Evolutionary conservation across 352 stramenopile genomes (phyloP), one percentile per base, ranked within the genome.

Genomic region (Phytopythium boreale): DNA sequence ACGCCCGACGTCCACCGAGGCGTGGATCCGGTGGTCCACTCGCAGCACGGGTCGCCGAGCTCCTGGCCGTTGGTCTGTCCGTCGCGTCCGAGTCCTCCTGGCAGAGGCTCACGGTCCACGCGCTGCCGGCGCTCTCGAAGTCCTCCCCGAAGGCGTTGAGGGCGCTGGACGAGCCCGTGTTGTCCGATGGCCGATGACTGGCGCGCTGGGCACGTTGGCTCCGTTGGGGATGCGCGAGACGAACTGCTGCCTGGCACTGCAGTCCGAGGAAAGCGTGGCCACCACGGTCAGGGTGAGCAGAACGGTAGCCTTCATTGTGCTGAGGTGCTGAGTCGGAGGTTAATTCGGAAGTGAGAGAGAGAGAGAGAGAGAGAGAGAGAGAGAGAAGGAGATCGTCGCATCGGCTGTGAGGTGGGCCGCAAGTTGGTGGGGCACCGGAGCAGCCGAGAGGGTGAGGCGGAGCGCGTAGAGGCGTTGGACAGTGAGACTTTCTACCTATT

Each of bases 31-130:
- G 37, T 37, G 22, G 37, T 53, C 77, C 79, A 96, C 24, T 76
- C 64, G 65, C 89, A 96, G 73, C 83, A 86, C 51, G 86, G 86
- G 63, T 97, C 89, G 6, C 89, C 87, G 14, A 95, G 80, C 67
- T 95, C 87, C 60, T 94, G 66, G 43, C 85, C 87, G 72, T 96
- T 96, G 37, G 86, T 95, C 39, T 84, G 74, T 1, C 88, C 88
- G 61, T 96, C 88, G 26, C 75, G 56, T 96, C 88, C 44, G 73
- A 87, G 64, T 96, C 88, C 29, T 68, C 57, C 37, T 69, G 29
- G 26, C 75, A 82, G 46, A 83, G 59, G 8, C 50, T 61, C 2
- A 46, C 39, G 1, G 70, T 85, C 79, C 79, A 88, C 34, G 65
- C 70, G 39, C 64, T 50, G 0, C 70, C 70, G 4, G 67, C 73